Conservation (phyloP, 805 yeast species). For the Saccharomycopsis selenospora region DNA sequence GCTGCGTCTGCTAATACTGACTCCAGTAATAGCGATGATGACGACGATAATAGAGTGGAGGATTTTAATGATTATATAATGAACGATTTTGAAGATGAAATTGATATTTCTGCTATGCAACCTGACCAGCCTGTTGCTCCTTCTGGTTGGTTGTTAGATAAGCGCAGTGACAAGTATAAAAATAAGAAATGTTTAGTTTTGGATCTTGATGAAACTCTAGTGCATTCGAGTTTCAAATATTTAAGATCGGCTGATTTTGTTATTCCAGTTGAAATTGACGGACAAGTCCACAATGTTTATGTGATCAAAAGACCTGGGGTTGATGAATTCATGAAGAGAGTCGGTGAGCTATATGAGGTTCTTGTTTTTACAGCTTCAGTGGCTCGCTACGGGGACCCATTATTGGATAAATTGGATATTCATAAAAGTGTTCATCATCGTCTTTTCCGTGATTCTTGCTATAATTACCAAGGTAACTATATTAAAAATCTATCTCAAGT, state of each 20-base stretch:
- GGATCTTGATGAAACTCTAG: slow-evolving; percentile 93
- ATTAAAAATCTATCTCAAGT: slow-evolving; percentile 89
- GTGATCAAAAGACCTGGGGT: slow-evolving; percentile 98
- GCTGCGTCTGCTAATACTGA: background rate
- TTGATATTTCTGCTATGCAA: slow-evolving; percentile 60
- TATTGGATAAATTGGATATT: slow-evolving; percentile 81
- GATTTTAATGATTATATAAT: slow-evolving; percentile 21
- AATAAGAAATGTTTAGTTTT: slow-evolving; percentile 80
- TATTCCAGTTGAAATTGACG: slow-evolving; percentile 94
- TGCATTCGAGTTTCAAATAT: slow-evolving; percentile 90
- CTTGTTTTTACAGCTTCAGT: slow-evolving; percentile 97
- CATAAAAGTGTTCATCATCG: slow-evolving; percentile 72
- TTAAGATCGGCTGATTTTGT: slow-evolving; percentile 92
- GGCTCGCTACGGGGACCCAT: slow-evolving; percentile 91
- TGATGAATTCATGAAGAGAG: slow-evolving; percentile 78
- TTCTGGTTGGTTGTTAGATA: slow-evolving; percentile 60
- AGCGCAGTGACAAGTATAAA: slow-evolving; percentile 40
- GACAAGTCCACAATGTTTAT: slow-evolving; percentile 86
- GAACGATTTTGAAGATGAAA: slow-evolving; percentile 30
- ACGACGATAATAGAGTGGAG: background rate
- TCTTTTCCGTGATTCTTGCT: slow-evolving; percentile 89
- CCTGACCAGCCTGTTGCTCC: slow-evolving; percentile 64
- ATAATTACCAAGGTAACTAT: slow-evolving; percentile 87
- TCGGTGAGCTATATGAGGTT: slow-evolving; percentile 85
- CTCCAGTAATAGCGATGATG: background rate